Evolutionary conservation across 345 rosid species (phyloP).

Genomic region (Clausena lansium): DNA sequence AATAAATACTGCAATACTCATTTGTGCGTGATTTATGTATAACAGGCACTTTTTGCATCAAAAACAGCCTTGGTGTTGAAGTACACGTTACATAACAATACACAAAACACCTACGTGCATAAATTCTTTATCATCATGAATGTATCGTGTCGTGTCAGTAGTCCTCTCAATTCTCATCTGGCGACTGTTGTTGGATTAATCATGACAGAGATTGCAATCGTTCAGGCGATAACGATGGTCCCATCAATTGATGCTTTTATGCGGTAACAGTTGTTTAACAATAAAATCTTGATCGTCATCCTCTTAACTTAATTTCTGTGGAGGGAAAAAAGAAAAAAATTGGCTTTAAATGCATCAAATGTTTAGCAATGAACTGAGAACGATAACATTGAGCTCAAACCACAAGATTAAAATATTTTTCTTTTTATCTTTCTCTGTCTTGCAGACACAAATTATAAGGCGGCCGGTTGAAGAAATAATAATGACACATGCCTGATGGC

Average conservation of each 20-base stretch:
- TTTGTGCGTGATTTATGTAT: background rate
- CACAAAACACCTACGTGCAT: no score
- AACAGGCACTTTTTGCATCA: background rate
- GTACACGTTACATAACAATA: background rate
- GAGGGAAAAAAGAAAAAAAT: background rate
- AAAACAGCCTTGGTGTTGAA: background rate
- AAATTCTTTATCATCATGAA: background rate
- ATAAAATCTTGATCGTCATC: slow-evolving; percentile 4
- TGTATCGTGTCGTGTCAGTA: background rate
- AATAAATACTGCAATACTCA: background rate
- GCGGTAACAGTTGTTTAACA: slow-evolving; percentile 11
- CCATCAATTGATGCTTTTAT: slow-evolving; percentile 26
- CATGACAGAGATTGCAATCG: slow-evolving; percentile 31
- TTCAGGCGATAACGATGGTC: slow-evolving; percentile 30
- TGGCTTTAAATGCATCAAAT: background rate
- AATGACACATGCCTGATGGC: slow-evolving; percentile 27
- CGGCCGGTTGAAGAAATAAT: slow-evolving; percentile 27
- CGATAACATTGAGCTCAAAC: background rate
- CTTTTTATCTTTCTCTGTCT: background rate
- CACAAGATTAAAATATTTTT: background rate
- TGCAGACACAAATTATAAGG: slow-evolving; percentile 15
- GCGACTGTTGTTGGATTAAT: slow-evolving; percentile 32
- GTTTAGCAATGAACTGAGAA: background rate
- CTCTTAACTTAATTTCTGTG: background rate
- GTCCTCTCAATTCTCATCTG: background rate